A percentile compares a stretch with the other conserved stretches of the same genome.
phyloP scores from a whole-genome alignment of 257 asterid species.

The Coffea eugenioides region DNA sequence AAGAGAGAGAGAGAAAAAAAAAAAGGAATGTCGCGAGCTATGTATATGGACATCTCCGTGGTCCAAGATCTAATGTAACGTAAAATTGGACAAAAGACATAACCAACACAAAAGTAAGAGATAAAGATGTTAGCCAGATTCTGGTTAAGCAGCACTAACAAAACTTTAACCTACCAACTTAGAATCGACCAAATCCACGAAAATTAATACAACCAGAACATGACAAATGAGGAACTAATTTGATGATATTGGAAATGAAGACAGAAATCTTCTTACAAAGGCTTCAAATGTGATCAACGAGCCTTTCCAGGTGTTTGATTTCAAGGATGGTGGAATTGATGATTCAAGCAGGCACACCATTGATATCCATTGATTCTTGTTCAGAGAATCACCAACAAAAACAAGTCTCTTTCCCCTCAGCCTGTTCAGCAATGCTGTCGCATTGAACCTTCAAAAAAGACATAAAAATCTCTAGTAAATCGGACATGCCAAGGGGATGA shows the following conservation, averaged over 20 bases:
- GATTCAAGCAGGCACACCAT: conserved; percentile 61
- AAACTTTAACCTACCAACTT: neutral
- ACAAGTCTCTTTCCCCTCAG: conserved; percentile 57
- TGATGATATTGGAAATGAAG: neutral
- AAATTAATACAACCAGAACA: neutral
- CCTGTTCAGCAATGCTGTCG: conserved; percentile 48
- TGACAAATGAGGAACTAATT: neutral
- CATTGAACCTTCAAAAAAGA: conserved; percentile 47
- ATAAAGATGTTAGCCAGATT: too few species aligned
- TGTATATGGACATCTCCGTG: too few species aligned
- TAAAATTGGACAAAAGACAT: too few species aligned
- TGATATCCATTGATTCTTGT: conserved; percentile 65
- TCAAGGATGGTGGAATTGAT: conserved; percentile 26
- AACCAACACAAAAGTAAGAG: too few species aligned
- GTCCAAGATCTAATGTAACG: too few species aligned
- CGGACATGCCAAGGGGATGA: too few species aligned
- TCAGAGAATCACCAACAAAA: conserved; percentile 73
- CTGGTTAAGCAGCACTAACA: neutral
- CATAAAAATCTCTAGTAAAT: neutral
- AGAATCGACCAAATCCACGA: neutral
- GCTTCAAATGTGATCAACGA: neutral
- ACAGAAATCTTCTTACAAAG: neutral
- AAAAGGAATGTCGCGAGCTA: too few species aligned
- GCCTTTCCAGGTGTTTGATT: conserved; percentile 4
- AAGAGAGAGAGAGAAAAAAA: too few species aligned